Conservation (phyloP, 495 filamentous ascomycete genomes). For the Amniculicola lignicola region DNA sequence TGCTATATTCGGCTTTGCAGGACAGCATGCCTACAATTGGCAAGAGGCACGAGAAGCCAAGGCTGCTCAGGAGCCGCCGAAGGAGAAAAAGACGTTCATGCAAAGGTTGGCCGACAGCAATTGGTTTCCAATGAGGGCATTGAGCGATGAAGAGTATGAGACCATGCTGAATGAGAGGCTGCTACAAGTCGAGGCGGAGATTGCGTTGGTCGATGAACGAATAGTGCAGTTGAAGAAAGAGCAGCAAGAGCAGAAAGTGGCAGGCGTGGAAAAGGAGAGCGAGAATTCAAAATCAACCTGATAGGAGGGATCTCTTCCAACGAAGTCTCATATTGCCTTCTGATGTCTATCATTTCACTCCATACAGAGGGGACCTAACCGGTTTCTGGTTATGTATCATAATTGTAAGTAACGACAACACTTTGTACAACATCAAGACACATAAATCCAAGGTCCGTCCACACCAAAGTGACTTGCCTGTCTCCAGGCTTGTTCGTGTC, state of each 20-base stretch:
- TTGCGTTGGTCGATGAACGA: conserved; percentile 80
- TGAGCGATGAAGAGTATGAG: conserved; percentile 78
- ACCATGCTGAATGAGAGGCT: conserved; percentile 72
- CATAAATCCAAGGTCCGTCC: too few relatives aligned
- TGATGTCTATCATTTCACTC: too few relatives aligned
- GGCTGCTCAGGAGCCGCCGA: conserved; percentile 24
- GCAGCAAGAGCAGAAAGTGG: conserved; percentile 2
- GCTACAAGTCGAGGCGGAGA: conserved; percentile 75
- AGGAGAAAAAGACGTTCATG: conserved; percentile 41
- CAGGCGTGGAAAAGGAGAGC: too few relatives aligned
- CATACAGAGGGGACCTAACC: too few relatives aligned
- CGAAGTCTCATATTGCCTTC: too few relatives aligned
- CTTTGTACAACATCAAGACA: too few relatives aligned
- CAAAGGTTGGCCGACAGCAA: conserved; percentile 59
- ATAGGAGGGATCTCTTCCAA: too few relatives aligned
- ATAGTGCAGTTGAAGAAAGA: conserved; percentile 52
- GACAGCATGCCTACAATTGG: conserved; percentile 58
- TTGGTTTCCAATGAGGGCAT: conserved; percentile 75
- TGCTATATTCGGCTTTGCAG: conserved; percentile 56
- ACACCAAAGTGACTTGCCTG: too few relatives aligned
- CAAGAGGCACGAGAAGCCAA: conserved; percentile 45
- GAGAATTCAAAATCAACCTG: too few relatives aligned
- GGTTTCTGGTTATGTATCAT: too few relatives aligned
- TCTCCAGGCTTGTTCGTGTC: too few relatives aligned
- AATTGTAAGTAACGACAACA: too few relatives aligned